Evolutionary conservation across 176 grass and related monocot genomes (phyloP).

Genomic region (Triticum turgidum): DNA sequence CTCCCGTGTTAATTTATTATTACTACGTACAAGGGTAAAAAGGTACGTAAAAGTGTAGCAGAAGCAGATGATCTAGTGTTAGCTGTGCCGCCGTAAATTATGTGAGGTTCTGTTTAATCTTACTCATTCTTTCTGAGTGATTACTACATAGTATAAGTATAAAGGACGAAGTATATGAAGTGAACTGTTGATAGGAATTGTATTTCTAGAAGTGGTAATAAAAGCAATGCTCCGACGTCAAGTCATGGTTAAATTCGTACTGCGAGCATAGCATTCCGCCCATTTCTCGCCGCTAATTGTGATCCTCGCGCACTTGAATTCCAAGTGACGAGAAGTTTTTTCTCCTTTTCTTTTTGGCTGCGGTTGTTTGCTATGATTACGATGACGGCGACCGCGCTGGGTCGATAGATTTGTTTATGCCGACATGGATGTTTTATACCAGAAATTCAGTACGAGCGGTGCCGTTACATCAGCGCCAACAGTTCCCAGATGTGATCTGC

Average conservation of each 20-base stretch:
- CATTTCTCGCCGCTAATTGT: conserved; percentile 64
- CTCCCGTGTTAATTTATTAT: conserved; percentile 1
- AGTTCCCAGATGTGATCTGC: conserved; percentile 13
- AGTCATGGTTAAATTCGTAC: conserved; percentile 21
- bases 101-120: conserved; percentile 29
- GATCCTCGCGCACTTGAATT: conserved; percentile 34
- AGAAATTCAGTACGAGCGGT: conserved; percentile 6
- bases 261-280: conserved; percentile 12
- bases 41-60: background rate
- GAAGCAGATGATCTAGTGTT: conserved; percentile 20
- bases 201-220: conserved; percentile 42
- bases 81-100: conserved; percentile 21
- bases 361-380: conserved; percentile 30
- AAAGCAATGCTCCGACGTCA: conserved; percentile 17
- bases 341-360: background rate
- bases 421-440: conserved; percentile 34
- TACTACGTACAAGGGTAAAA: background rate
- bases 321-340: conserved; percentile 18
- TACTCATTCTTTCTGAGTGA: conserved; percentile 54
- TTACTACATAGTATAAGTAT: background rate
- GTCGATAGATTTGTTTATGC: conserved; percentile 40
- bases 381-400: conserved; percentile 24
- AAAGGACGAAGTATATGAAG: background rate
- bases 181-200: conserved; percentile 14
- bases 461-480: conserved; percentile 25